Evolutionary conservation across 2,329 filamentous ascomycete genomes (phyloP).

Genomic region (Microdochium paspali): DNA sequence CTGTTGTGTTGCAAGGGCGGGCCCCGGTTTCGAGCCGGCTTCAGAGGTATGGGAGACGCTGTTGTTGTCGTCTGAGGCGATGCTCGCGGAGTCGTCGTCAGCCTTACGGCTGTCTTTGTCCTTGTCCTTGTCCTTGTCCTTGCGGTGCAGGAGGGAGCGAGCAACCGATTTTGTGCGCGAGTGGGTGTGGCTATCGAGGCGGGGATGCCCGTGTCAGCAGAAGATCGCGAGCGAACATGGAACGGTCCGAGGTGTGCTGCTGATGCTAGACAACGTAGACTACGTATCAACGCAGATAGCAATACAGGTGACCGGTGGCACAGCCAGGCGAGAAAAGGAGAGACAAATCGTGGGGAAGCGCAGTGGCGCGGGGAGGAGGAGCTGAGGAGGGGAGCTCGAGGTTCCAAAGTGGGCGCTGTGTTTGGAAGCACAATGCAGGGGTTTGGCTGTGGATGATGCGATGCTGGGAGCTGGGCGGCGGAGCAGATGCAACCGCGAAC

Average conservation of each 20-base stretch:
- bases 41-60: slow-evolving; percentile 3
- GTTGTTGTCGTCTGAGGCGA: slow-evolving; percentile 11
- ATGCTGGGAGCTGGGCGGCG: background rate
- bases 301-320: too few relatives aligned
- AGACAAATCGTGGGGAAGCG: too few relatives aligned
- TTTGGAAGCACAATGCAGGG: too few relatives aligned
- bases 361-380: too few relatives aligned
- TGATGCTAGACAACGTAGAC: too few relatives aligned
- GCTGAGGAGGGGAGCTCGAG: too few relatives aligned
- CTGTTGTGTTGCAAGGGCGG: slow-evolving; percentile 1
- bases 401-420: too few relatives aligned
- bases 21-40: slow-evolving; percentile 1
- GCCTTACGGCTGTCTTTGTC: too few relatives aligned
- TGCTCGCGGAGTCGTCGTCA: slow-evolving; percentile 12
- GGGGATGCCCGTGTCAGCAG: background rate
- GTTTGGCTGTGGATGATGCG: background rate
- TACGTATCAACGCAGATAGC: too few relatives aligned
- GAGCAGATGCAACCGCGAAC: too few relatives aligned
- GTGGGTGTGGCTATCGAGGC: background rate
- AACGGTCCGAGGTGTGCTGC: background rate
- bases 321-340: too few relatives aligned
- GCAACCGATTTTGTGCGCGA: slow-evolving; percentile 24
- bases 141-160: slow-evolving; percentile 42
- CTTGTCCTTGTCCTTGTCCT: slow-evolving; percentile 20
- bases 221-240: background rate